Percentiles rank a stretch among this genome's conserved stretches.
phyloP scores from a whole-genome alignment of 106 monocot species.

The Iris macrosiphon region DNA sequence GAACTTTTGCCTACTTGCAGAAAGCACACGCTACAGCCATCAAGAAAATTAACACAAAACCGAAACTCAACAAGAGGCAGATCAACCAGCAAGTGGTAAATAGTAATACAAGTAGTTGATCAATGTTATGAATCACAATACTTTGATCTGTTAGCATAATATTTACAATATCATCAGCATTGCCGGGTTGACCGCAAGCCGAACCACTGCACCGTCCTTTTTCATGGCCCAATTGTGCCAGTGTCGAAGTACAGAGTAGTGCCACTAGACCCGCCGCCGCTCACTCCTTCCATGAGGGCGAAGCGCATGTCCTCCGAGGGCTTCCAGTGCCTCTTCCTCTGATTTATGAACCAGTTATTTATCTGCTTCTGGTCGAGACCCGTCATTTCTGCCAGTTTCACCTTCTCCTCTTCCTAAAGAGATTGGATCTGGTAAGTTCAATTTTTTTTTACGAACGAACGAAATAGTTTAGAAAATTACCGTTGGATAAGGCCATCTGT shows the following conservation, averaged over 20 bases:
- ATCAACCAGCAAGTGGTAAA: too few relatives aligned
- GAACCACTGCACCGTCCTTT: too few relatives aligned
- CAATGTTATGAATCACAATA: too few relatives aligned
- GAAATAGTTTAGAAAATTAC: constrained; percentile 17
- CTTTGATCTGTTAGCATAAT: too few relatives aligned
- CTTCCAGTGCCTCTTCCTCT: constrained; percentile 78
- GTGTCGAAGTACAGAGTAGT: constrained; percentile 23
- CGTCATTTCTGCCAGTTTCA: constrained; percentile 44
- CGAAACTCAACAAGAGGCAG: too few relatives aligned
- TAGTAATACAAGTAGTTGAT: too few relatives aligned
- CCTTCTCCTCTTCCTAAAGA: constrained; percentile 67
- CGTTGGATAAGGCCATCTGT: constrained; percentile 74
- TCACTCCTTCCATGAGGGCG: constrained; percentile 57
- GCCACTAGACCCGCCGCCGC: constrained; percentile 29
- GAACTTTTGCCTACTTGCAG: too few relatives aligned
- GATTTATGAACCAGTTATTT: constrained; percentile 82
- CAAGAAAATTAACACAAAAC: too few relatives aligned
- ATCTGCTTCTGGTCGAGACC: constrained; percentile 69
- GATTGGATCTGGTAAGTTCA: too few relatives aligned
- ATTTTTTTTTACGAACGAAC: background rate
- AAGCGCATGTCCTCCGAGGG: constrained; percentile 61
- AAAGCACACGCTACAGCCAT: too few relatives aligned
- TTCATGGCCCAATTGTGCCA: constrained; percentile 18
- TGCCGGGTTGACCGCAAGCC: too few relatives aligned
- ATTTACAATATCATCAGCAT: too few relatives aligned